These are phyloP conservation scores for Nothophytophthora sp. DNA, from an alignment of 352 stramenopile species.

Conservation along the genomic window DNA sequence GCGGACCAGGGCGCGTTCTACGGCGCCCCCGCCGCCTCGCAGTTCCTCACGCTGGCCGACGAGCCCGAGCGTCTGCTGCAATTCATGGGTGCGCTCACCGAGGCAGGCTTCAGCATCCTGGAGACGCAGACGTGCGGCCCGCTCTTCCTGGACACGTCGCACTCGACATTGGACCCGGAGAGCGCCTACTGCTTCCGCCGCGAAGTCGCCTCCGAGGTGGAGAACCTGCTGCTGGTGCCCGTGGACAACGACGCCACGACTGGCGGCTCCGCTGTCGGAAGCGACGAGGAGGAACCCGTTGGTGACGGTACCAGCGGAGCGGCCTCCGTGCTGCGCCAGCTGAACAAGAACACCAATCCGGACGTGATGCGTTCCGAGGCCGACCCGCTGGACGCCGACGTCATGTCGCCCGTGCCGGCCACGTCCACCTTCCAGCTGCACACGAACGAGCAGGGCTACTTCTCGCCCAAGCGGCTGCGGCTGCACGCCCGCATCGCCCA, in stretches of 20 bases:
- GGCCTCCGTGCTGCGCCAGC: conserved; percentile 33
- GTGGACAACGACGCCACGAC: conserved; percentile 32
- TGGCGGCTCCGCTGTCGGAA: conserved; percentile 4
- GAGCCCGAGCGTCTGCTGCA: conserved; percentile 43
- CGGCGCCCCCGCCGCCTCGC: conserved; percentile 10
- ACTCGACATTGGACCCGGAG: conserved; percentile 65
- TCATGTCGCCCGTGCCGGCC: conserved; percentile 30
- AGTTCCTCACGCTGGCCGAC: conserved; percentile 59
- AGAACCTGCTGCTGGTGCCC: conserved; percentile 36
- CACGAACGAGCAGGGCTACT: conserved; percentile 58
- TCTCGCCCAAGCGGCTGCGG: conserved; percentile 57
- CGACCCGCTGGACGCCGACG: conserved; percentile 48
- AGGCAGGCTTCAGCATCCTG: conserved; percentile 38
- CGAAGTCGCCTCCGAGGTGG: conserved; percentile 50
- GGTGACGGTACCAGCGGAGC: conserved; percentile 19
- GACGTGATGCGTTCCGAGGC: conserved; percentile 26
- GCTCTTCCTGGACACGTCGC: conserved; percentile 64
- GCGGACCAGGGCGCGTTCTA: conserved; percentile 18
- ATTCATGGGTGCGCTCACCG: conserved; percentile 40
- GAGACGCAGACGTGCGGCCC: conserved; percentile 62
- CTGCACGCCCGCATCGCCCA: conserved; percentile 77
- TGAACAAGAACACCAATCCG: conserved; percentile 34
- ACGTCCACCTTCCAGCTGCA: conserved; percentile 65
- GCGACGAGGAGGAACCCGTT: conserved; percentile 4
- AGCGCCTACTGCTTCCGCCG: conserved; percentile 53